phyloP scores from a whole-genome alignment of 306 rosid species.

The Ochetophila trinervis region DNA sequence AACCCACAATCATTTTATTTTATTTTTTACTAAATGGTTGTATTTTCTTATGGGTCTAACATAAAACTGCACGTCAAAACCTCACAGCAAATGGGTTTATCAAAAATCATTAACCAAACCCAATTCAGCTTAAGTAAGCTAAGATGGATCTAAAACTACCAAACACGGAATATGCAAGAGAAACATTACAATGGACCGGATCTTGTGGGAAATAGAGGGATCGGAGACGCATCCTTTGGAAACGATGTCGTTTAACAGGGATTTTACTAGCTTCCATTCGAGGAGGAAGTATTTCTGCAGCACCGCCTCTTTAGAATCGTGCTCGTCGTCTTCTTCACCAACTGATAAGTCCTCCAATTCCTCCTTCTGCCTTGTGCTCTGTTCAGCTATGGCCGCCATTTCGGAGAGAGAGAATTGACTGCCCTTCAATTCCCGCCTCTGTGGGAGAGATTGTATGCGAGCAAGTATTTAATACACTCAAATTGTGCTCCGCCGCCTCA shows the following conservation, averaged over 20 bases:
- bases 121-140: not conserved
- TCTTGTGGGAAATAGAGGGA: constrained; percentile 53
- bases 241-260: constrained; percentile 70
- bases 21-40: too few species aligned
- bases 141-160: constrained; percentile 3
- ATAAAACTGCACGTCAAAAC: not conserved
- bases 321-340: constrained; percentile 67
- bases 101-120: not conserved
- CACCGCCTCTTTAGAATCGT: constrained; percentile 73
- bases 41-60: too few species aligned
- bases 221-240: constrained; percentile 58
- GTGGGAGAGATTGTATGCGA: too few species aligned
- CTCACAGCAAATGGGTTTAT: constrained; percentile 2
- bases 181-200: constrained; percentile 79
- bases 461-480: not conserved
- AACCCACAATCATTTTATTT: not conserved
- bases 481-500: not conserved
- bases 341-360: constrained; percentile 13
- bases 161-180: constrained; percentile 10
- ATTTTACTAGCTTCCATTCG: constrained; percentile 83
- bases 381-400: constrained; percentile 34
- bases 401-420: not conserved
- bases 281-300: constrained; percentile 85
- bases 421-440: constrained; percentile 24
- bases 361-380: constrained; percentile 23